A percentile compares a stretch with the other conserved stretches of the same genome.
Evolutionary conservation across 1,139 yeast genomes (phyloP).

Genomic region (Schwanniomyces etchellsii): DNA sequence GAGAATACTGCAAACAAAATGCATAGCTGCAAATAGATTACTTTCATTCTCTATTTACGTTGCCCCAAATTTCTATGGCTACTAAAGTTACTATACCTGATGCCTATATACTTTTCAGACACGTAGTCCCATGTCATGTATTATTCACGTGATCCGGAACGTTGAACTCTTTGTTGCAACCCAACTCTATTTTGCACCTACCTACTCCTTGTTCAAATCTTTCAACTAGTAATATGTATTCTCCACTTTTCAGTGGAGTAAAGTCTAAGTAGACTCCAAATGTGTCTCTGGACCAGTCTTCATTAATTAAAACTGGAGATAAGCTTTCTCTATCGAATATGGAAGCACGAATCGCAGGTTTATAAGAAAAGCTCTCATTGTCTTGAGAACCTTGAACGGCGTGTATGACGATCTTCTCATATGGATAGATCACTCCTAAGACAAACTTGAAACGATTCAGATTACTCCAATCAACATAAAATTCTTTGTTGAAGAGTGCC

Average conservation of each 20-base stretch:
- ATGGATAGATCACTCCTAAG: conserved; percentile 12
- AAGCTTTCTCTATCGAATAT: conserved; percentile 28
- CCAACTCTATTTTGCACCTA: conserved; percentile 30
- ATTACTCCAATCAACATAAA: conserved; percentile 30
- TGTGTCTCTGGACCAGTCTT: conserved; percentile 35
- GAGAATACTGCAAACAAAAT: conserved; percentile 10
- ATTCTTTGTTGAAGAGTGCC: conserved; percentile 29
- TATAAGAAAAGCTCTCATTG: conserved; percentile 22
- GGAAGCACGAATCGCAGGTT: conserved; percentile 41
- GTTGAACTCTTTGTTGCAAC: conserved; percentile 16
- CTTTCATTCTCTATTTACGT: conserved; percentile 4
- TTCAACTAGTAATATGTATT: conserved; percentile 38
- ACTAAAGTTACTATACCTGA: neutral
- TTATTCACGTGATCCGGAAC: conserved; percentile 1
- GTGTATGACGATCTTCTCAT: conserved; percentile 21
- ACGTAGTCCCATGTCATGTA: no score
- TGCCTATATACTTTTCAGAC: no score
- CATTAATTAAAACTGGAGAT: conserved; percentile 27
- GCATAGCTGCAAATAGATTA: conserved; percentile 7
- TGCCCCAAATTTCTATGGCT: no score
- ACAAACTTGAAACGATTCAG: conserved; percentile 30
- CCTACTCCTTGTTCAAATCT: conserved; percentile 46
- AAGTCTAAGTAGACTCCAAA: conserved; percentile 42
- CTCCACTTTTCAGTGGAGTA: conserved; percentile 19
- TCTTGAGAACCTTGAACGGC: conserved; percentile 11